Base-by-base conservation (phyloP, 192 early-diverging fungal species). In the Coemansia sp. region DNA sequence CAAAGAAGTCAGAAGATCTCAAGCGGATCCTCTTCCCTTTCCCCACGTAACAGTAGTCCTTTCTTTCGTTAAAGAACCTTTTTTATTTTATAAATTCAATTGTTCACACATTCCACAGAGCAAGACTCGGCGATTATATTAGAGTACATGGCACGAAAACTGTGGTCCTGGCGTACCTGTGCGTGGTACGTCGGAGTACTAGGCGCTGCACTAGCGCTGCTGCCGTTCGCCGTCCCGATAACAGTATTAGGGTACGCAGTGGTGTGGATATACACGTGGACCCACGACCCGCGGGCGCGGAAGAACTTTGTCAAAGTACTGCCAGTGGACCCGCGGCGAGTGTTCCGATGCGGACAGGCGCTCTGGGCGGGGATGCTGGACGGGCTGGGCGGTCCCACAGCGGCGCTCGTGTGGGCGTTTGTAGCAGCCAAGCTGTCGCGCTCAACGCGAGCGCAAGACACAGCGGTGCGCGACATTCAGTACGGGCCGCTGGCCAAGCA, bases 241-340 rank as follows among this genome's bases (percentile, higher is more conserved):
- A 67, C 73, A 22, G 57, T 64, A 22, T 18, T 65, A 18, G 68
- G 67, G 39, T 83, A 83, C 41, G 70, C 66, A 0, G 43, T 83
- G 5, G 81, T 83, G 31, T 83, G 81, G 81, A 60, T 78, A 24
- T 83, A 83, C 57, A 83, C 81, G 4, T 83, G 81, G 81, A 83
- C 81, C 8, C 81, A 78, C 60, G 81, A 83, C 76, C 81, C 75
- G 52, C 75, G 81, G 29, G 76, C 81, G n/a, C 69, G 81, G 5
- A 64, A 55, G 15, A 62, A 71, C 49, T 43, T 78, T 11, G 41
- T 83, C 20, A 53, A 47, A 53, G 73, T 83, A 10, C 73, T 83
- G 63, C 81, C 81, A 38, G 52, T 78, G 46, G 72, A 78, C 34
- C 80, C 75, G 22, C 72, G 81, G 36, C 72, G 81, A 3, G 81